Base-by-base conservation (phyloP, 2,329 filamentous ascomycete genomes). In the Hymenoscyphus fructigenus region DNA sequence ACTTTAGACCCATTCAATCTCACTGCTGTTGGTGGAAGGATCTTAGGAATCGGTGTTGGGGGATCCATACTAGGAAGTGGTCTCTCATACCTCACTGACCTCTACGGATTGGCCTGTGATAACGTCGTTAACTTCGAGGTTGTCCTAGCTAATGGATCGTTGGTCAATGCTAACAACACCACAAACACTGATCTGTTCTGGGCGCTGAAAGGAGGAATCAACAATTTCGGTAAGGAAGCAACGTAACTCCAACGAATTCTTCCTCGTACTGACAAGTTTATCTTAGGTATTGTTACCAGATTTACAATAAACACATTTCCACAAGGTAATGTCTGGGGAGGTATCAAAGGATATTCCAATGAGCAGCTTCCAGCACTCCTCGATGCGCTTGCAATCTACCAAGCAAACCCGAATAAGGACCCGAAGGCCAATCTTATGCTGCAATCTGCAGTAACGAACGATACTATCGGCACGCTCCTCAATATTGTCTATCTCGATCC, bases 321-420 rank as follows among this genome's bases (percentile, higher is more conserved):
- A 20, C 41, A 62, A 26, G 53, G 62, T 29, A 61, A 72, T 66
- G 74, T 79, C 12, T 80, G 77, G 76, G 78, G 78, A n/a, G 78
- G 79, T 2, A 69, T 69, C 6, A 73, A 76, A 2, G 58, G 75
- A n/a, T 80, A 78, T 66, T 70, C 68, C 32, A 64, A 59, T 2
- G 65, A 56, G 10, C 67, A 77, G 29, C 69, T 70, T 1, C 68
- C 74, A 9, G 70, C 71, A 41, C 15, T 88, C 1, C 76, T 85
- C 17, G 74, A 75, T 2, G 83, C 83, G 0, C 75, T 83, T 4
- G 79, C 81, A 23, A 82, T 86, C 72, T 87, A 87, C 69, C 85
- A 84, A 7, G 79, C 83, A 68, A 78, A 88, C 73, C 85, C 86
- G 71, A 76, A 79, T 0, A 68, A 79, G 17, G 55, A 57, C 15